Base-by-base conservation (phyloP, 257 asterid genomes). In the Scutellaria minor region DNA sequence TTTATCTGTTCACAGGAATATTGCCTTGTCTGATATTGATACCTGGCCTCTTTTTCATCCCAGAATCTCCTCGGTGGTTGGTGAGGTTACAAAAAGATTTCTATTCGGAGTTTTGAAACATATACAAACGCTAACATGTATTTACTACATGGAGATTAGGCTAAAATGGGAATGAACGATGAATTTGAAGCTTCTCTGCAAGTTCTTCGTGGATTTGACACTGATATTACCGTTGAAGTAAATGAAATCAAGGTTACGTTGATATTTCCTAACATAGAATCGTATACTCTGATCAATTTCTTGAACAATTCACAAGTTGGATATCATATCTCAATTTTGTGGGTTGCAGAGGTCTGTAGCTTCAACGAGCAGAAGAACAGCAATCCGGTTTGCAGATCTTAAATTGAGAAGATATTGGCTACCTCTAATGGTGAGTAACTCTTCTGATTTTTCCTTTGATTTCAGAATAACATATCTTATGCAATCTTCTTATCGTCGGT, bases 61-160 rank as follows among this genome's bases (percentile, higher is more conserved):
- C 95, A 8, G 97, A 91, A 81, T 91, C 97, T 75, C 97, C 97
- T 62, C 82, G 96, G 80, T 91, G 97, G 97, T 87, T 91, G 95
- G 97, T 91, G 83, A 86, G 85, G 64, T 76, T 68, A 70, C 64
- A 52, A 78, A 70, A 35, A 7, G 15, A 20, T 15, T 57, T 10
- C 24, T 45, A 4, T 35, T 45, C 56, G 24, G 9, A 22, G 5
- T 57, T 67, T 7, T 12, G 31, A 41, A 61, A 31, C 24, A n/a
- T 20, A 52, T 45, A 7, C 12, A 58, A 57, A 9, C 42, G 48
- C 57, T 79, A 50, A 69, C 58, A n/a, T 67, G 12, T 12, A 27
- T 42, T 5, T 64, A 14, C 39, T 47, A 35, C 13, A 13, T 72
- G 45, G 12, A 69, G 20, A 70, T 46, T 74, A 91, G 97, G 96